Conservation (phyloP, 1,284 basidiomycete genomes). For the Chalciporus sp. region DNA sequence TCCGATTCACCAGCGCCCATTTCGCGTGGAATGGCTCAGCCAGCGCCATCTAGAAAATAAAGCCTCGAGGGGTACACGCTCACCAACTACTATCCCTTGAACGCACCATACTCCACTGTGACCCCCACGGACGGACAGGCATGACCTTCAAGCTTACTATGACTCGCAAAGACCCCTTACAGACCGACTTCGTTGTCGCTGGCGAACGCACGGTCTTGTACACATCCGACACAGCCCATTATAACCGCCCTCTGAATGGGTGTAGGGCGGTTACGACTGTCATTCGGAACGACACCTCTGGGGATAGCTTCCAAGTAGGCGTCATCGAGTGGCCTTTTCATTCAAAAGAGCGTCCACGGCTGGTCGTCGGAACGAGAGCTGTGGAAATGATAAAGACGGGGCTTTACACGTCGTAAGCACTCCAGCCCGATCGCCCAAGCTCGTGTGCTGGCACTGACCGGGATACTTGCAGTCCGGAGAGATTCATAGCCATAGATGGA, state of each 20-base stretch:
- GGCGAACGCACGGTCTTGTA: conserved; percentile 14
- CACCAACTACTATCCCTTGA: background rate
- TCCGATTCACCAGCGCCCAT: background rate
- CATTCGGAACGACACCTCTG: conserved; percentile 20
- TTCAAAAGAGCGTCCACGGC: background rate
- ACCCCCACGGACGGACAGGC: background rate
- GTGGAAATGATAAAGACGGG: conserved; percentile 29
- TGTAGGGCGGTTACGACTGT: conserved; percentile 27
- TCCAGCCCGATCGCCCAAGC: background rate
- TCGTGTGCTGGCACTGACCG: background rate
- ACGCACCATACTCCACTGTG: background rate
- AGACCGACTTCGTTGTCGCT: conserved; percentile 23
- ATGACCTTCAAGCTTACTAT: conserved; percentile 31
- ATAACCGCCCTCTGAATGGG: conserved; percentile 12
- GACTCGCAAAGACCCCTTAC: conserved; percentile 29
- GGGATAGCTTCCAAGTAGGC: conserved; percentile 30
- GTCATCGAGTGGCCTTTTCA: conserved; percentile 33
- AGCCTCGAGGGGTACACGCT: background rate
- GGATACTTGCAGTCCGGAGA: conserved; percentile 25
- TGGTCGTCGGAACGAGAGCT: conserved; percentile 31
- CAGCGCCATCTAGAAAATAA: background rate
- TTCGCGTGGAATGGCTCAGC: background rate
- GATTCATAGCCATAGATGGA: conserved; percentile 26
- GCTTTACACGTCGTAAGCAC: conserved; percentile 28
- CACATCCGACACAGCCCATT: conserved; percentile 22